Evolutionary conservation across 208 protist genomes (phyloP).

Genomic region (Trypanosoma theileri): DNA sequence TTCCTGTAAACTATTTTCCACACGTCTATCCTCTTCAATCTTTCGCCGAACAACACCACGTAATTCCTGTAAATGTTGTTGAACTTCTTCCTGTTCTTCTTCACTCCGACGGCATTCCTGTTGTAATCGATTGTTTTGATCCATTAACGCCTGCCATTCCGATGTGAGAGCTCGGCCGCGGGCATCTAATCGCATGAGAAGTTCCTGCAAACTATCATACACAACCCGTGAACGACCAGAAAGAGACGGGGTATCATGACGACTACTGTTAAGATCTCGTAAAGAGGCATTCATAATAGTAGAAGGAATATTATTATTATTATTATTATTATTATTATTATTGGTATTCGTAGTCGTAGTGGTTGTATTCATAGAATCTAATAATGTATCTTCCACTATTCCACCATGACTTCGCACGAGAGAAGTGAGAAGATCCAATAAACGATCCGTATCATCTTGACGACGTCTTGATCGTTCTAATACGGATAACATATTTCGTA

Average conservation of each 20-base stretch:
- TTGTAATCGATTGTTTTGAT: slow-evolving; percentile 50
- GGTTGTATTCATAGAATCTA: neutral
- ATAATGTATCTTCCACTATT: slow-evolving; percentile 24
- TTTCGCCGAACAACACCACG: slow-evolving; percentile 74
- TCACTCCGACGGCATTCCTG: slow-evolving; percentile 24
- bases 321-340: neutral
- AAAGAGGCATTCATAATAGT: slow-evolving; percentile 35
- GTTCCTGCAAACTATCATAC: slow-evolving; percentile 23
- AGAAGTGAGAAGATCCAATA: slow-evolving; percentile 45
- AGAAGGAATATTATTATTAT: slow-evolving; percentile 7
- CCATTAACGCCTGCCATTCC: slow-evolving; percentile 52
- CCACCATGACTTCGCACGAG: slow-evolving; percentile 47
- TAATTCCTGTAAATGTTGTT: slow-evolving; percentile 67
- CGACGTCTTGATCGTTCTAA: slow-evolving; percentile 6
- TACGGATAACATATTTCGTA: slow-evolving; percentile 15
- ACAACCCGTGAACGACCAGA: slow-evolving; percentile 17
- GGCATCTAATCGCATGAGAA: slow-evolving; percentile 30
- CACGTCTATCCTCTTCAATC: slow-evolving; percentile 63
- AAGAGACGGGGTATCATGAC: slow-evolving; percentile 14
- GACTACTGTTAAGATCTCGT: slow-evolving; percentile 37
- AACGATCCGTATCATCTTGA: slow-evolving; percentile 9
- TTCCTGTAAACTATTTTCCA: slow-evolving; percentile 68
- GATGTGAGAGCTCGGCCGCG: slow-evolving; percentile 25
- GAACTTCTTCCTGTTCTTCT: slow-evolving; percentile 51
- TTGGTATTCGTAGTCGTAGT: neutral